Evolutionary conservation across 2,329 filamentous ascomycete genomes (phyloP).

Genomic region (Dactylonectria estremocensis): DNA sequence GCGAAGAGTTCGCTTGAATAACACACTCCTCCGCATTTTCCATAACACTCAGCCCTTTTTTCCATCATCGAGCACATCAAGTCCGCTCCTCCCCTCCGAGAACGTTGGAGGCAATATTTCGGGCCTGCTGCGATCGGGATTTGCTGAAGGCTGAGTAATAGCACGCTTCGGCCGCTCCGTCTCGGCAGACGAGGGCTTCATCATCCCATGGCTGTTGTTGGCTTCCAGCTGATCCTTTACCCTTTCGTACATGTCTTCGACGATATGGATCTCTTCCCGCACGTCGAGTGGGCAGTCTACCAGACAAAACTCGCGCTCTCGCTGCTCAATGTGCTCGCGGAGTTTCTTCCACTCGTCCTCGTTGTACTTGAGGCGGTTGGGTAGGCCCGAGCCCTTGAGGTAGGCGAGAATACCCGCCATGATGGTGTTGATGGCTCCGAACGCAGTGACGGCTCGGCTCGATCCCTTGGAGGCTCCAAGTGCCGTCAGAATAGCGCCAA

Average conservation of each 20-base stretch:
- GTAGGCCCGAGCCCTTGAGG: slow-evolving; percentile 21
- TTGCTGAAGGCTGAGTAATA: background rate
- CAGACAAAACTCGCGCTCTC: slow-evolving; percentile 25
- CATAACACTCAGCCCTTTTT: background rate
- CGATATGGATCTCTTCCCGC: slow-evolving; percentile 20
- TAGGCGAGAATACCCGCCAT: slow-evolving; percentile 24
- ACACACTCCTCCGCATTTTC: no score
- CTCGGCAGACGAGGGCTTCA: background rate
- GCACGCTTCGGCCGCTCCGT: background rate
- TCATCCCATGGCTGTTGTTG: background rate
- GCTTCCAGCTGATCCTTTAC: slow-evolving; percentile 18
- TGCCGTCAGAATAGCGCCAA: slow-evolving; percentile 16
- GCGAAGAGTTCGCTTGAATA: no score
- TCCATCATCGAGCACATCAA: background rate
- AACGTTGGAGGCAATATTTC: background rate
- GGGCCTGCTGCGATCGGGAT: background rate
- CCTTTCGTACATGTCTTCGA: slow-evolving; percentile 24
- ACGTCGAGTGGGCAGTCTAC: slow-evolving; percentile 16
- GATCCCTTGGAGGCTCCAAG: slow-evolving; percentile 21
- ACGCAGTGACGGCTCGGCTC: slow-evolving; percentile 16
- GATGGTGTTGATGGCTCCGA: slow-evolving; percentile 22
- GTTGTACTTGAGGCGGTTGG: slow-evolving; percentile 6
- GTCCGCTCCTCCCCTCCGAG: background rate
- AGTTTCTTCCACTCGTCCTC: slow-evolving; percentile 19
- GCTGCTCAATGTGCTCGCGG: slow-evolving; percentile 24